These are phyloP conservation scores for Dactylellina parvicollis DNA, from an alignment of 2,329 filamentous ascomycete genomes.

Conservation along the genomic window DNA sequence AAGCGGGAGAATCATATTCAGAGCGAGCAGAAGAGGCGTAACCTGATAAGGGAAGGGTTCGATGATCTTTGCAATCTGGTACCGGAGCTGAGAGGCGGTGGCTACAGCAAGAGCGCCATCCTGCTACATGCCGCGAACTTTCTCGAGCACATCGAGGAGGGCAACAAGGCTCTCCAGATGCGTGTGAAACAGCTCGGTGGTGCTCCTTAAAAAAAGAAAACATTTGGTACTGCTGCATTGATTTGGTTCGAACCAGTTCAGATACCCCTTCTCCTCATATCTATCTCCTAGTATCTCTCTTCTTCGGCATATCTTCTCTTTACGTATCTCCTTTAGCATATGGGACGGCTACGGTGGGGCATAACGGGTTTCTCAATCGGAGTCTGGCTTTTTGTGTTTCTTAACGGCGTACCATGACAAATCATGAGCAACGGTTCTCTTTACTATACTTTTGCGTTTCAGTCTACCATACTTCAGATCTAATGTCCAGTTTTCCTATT, in stretches of 20 bases:
- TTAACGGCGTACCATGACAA: constrained; percentile 33
- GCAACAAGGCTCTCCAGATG: constrained; percentile 71
- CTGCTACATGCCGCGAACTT: constrained; percentile 79
- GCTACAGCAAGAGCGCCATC: constrained; percentile 84
- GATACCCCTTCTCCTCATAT: constrained; percentile 39
- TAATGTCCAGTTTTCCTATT: not conserved
- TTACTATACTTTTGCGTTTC: not conserved
- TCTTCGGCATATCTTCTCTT: constrained; percentile 3
- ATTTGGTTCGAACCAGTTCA: not conserved
- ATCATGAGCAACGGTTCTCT: constrained; percentile 40
- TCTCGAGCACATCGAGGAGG: constrained; percentile 76
- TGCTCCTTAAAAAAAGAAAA: constrained; percentile 15
- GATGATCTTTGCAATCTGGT: constrained; percentile 81
- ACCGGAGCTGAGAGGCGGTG: constrained; percentile 76
- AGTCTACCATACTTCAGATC: not conserved
- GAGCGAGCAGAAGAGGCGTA: constrained; percentile 86
- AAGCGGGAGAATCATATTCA: constrained; percentile 87
- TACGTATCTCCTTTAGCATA: constrained; percentile 28
- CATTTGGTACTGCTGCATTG: not conserved
- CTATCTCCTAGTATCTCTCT: constrained; percentile 6
- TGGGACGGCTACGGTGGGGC: constrained; percentile 34
- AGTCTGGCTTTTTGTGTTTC: constrained; percentile 12
- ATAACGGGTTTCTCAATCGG: constrained; percentile 32
- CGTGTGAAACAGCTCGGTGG: constrained; percentile 66
- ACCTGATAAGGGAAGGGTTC: constrained; percentile 82